Conservation (phyloP, 73 alveolate genomes). For the Paramecium primaurelia region DNA sequence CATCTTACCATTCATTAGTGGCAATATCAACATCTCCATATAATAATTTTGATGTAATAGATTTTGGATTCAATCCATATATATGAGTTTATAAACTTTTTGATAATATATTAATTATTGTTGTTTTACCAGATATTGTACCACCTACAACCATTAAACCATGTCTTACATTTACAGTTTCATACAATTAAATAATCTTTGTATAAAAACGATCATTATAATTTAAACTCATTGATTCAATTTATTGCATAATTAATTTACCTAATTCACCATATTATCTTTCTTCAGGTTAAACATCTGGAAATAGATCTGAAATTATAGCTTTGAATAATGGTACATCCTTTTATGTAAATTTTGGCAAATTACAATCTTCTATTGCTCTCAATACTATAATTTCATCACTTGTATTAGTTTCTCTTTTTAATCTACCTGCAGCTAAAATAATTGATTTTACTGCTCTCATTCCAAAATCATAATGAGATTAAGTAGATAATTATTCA, state of each 20-base stretch:
- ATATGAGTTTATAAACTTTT: constrained; percentile 61
- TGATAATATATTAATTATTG: constrained; percentile 72
- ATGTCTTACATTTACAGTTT: constrained; percentile 95
- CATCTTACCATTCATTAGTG: constrained; percentile 99
- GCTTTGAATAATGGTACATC: constrained; percentile 97
- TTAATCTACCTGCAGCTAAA: constrained; percentile 97
- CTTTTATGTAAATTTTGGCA: constrained; percentile 93
- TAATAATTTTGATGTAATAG: constrained; percentile 90
- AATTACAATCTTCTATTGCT: constrained; percentile 95
- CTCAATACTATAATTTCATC: constrained; percentile 89
- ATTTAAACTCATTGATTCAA: constrained; percentile 70
- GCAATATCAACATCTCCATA: constrained; percentile 97
- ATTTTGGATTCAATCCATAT: constrained; percentile 91
- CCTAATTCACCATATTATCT: constrained; percentile 80
- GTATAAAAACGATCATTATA: constrained; percentile 75
- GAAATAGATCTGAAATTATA: constrained; percentile 93
- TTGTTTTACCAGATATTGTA: constrained; percentile 94
- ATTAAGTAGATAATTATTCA: constrained; percentile 90
- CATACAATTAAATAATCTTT: constrained; percentile 91
- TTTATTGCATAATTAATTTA: constrained; percentile 68
- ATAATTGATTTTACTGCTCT: constrained; percentile 96
- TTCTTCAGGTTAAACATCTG: constrained; percentile 82
- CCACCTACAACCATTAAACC: constrained; percentile 99
- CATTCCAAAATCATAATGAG: constrained; percentile 99
- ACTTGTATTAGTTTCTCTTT: constrained; percentile 82